These are phyloP conservation scores for Hypoxylon fragiforme DNA, from an alignment of 495 filamentous ascomycete genomes.

Conservation along the genomic window DNA sequence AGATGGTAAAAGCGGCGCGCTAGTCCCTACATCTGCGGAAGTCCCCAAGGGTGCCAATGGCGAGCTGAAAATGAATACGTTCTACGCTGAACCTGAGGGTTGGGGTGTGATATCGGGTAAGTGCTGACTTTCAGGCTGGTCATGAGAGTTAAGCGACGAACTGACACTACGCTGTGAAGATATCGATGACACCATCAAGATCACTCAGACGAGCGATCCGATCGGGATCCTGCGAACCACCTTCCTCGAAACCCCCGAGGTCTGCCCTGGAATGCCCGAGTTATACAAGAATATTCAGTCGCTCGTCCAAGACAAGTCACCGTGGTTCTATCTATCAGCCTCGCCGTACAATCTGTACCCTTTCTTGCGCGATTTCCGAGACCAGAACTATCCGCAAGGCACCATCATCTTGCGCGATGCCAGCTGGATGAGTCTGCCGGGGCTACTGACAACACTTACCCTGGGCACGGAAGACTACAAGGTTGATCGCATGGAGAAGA, in stretches of 20 bases:
- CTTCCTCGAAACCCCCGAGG: slow-evolving; percentile 73
- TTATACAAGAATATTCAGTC: slow-evolving; percentile 69
- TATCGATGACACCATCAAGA: slow-evolving; percentile 95
- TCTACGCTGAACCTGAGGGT: slow-evolving; percentile 74
- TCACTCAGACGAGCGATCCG: slow-evolving; percentile 77
- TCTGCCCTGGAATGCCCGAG: slow-evolving; percentile 80
- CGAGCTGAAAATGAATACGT: slow-evolving; percentile 62
- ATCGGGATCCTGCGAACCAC: slow-evolving; percentile 81
- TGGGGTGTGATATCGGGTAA: slow-evolving; percentile 83
- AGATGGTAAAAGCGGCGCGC: slow-evolving; percentile 39
- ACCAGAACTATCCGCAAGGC: slow-evolving; percentile 71
- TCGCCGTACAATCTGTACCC: slow-evolving; percentile 94
- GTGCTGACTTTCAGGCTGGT: neutral
- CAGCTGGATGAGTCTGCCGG: slow-evolving; percentile 81
- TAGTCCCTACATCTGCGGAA: slow-evolving; percentile 50
- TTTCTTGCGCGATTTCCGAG: slow-evolving; percentile 75
- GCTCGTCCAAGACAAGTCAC: slow-evolving; percentile 58
- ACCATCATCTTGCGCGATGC: slow-evolving; percentile 83
- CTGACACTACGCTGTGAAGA: slow-evolving; percentile 56
- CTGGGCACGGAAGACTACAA: slow-evolving; percentile 87
- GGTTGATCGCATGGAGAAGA: slow-evolving; percentile 73
- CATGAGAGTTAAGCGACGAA: neutral
- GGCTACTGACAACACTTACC: slow-evolving; percentile 78
- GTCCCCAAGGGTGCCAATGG: slow-evolving; percentile 52
- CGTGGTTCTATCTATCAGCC: slow-evolving; percentile 92